Percentiles rank a stretch among this genome's conserved stretches.
phyloP scores from a whole-genome alignment of 2,329 filamentous ascomycete genomes.

The Ustulina deusta region DNA sequence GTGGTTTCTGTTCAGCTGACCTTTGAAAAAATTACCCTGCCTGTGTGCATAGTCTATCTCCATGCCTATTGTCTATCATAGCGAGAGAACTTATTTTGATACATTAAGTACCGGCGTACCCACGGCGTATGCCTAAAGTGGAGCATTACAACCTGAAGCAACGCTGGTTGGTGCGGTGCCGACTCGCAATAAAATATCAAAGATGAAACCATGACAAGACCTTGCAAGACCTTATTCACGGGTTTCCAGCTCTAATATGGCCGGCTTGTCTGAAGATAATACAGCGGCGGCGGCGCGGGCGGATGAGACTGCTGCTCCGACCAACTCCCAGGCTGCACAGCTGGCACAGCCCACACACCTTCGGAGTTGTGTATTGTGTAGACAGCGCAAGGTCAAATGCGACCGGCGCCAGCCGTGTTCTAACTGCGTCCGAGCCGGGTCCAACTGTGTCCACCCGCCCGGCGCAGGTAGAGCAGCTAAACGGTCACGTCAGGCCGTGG shows the following conservation, averaged over 20 bases:
- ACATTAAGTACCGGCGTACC: neutral
- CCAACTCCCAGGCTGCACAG: conserved; percentile 10
- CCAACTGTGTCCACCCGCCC: conserved; percentile 38
- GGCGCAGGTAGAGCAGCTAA: conserved; percentile 41
- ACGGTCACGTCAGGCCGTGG: conserved; percentile 35
- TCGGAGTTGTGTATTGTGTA: conserved; percentile 40
- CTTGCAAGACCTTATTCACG: neutral
- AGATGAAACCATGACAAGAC: conserved; percentile 7
- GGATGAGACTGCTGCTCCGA: neutral
- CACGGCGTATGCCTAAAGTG: conserved; percentile 28
- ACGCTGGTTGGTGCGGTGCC: neutral
- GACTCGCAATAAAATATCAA: conserved; percentile 10
- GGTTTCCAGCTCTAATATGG: conserved; percentile 19
- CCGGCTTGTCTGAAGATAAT: conserved; percentile 13
- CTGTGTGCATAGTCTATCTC: too few relatives aligned
- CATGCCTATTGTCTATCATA: too few relatives aligned
- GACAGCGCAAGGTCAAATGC: conserved; percentile 44
- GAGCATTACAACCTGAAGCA: conserved; percentile 12
- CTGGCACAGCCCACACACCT: conserved; percentile 35
- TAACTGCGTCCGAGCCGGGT: conserved; percentile 36
- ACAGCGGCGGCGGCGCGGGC: conserved; percentile 1
- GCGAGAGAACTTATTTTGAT: too few relatives aligned
- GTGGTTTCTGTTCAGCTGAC: too few relatives aligned
- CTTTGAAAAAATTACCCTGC: too few relatives aligned
- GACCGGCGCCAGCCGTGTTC: conserved; percentile 41